Percentiles rank a stretch among this genome's conserved stretches.
Conservation (phyloP, 192 early-diverging fungal genomes). For the Coemansia sp. region DNA sequence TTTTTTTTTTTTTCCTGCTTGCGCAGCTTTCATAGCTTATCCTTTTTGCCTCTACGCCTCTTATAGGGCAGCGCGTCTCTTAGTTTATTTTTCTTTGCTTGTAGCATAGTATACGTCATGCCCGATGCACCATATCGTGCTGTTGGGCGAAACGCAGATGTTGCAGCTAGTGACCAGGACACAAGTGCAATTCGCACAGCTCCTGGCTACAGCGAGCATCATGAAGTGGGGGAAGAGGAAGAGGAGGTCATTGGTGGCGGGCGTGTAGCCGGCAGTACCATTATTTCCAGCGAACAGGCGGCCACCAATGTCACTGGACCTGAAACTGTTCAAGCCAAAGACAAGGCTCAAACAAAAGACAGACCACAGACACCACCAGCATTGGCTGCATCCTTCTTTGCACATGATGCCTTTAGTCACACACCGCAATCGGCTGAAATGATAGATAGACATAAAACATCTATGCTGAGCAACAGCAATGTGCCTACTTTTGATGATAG, state of each 20-base stretch:
- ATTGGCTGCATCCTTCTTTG: background rate
- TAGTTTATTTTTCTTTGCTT: background rate
- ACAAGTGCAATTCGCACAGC: background rate
- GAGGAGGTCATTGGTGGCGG: constrained; percentile 35
- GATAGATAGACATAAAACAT: background rate
- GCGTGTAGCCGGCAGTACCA: constrained; percentile 5
- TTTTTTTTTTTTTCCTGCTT: background rate
- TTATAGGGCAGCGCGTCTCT: background rate
- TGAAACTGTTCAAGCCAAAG: background rate
- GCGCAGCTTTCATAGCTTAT: background rate
- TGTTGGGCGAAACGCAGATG: constrained; percentile 1
- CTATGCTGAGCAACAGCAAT: constrained; percentile 1
- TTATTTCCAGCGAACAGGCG: background rate
- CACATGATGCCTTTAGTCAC: background rate
- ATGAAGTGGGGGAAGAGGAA: constrained; percentile 8
- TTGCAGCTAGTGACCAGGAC: background rate
- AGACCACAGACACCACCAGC: background rate
- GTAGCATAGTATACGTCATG: constrained; percentile 5
- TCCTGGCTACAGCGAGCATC: background rate
- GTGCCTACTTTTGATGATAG: constrained; percentile 17
- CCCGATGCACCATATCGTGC: constrained; percentile 12
- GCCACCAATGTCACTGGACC: background rate
- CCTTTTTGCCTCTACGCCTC: background rate
- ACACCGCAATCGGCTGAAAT: background rate
- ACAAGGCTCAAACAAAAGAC: background rate